phyloP scores from a whole-genome alignment of 2,329 filamentous ascomycete genomes.

The Fonsecaea pugnacius region DNA sequence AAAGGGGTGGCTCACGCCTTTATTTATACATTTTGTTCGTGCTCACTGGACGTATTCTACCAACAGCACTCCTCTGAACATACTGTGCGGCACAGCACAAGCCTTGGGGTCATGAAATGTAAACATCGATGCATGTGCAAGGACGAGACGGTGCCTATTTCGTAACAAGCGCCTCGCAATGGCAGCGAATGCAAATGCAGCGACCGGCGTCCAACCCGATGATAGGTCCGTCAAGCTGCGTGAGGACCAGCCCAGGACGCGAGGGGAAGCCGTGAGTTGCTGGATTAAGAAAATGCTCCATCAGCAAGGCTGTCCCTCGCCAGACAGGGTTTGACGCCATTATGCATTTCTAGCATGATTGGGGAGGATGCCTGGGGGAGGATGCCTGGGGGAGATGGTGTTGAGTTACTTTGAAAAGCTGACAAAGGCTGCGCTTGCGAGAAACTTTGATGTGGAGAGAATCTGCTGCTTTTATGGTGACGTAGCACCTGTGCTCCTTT shows the following conservation, averaged over 20 bases:
- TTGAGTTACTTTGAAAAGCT: neutral
- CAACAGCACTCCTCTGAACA: neutral
- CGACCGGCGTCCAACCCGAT: neutral
- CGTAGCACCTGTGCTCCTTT: neutral
- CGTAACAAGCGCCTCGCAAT: neutral
- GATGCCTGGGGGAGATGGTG: neutral
- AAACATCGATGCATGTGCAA: neutral
- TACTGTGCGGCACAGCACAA: neutral
- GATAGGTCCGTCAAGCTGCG: neutral
- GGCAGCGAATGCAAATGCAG: neutral
- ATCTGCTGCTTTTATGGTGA: neutral
- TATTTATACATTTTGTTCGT: neutral
- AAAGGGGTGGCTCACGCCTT: neutral
- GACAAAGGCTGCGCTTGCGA: neutral
- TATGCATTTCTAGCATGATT: neutral
- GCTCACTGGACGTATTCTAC: neutral
- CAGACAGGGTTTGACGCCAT: neutral
- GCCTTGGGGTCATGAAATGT: neutral
- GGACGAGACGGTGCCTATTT: neutral
- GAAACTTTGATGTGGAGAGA: neutral
- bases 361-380: neutral
- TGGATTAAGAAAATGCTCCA: neutral
- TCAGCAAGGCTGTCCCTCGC: neutral
- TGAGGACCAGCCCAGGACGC: neutral
- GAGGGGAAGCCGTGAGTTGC: neutral